These are phyloP conservation scores for Phyllosticta citrichinensis DNA, from an alignment of 2,329 filamentous ascomycete species.

Conservation along the genomic window DNA sequence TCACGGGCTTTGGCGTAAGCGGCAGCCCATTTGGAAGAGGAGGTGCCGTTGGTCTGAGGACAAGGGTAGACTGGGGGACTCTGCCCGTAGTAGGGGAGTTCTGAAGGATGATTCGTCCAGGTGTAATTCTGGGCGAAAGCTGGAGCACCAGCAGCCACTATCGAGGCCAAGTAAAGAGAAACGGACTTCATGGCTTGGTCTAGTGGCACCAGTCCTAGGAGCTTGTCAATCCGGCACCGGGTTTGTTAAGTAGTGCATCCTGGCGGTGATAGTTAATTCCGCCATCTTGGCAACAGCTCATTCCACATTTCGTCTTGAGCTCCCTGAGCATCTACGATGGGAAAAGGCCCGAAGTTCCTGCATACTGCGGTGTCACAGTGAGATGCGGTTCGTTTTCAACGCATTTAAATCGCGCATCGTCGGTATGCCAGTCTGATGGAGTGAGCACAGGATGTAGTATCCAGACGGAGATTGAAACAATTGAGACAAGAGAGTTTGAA, in stretches of 20 bases:
- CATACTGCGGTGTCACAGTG: background rate
- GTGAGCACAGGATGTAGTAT: background rate
- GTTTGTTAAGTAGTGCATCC: background rate
- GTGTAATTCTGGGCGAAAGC: conserved; percentile 8
- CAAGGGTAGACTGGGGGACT: conserved; percentile 23
- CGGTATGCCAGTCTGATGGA: background rate
- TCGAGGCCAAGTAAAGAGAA: background rate
- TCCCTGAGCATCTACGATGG: background rate
- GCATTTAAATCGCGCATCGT: background rate
- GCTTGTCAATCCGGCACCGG: background rate
- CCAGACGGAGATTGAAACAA: background rate
- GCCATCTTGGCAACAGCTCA: background rate
- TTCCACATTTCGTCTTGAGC: background rate
- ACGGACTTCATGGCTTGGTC: conserved; percentile 3
- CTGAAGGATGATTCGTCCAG: conserved; percentile 13
- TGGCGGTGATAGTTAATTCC: background rate
- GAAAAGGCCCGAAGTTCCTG: background rate
- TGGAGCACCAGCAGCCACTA: conserved; percentile 6
- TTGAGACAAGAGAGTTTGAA: background rate
- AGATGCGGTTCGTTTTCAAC: background rate
- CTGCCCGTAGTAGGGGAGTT: conserved; percentile 20
- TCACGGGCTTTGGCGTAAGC: conserved; percentile 27
- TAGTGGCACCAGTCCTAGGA: background rate
- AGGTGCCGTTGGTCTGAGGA: conserved; percentile 17
- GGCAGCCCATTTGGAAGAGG: conserved; percentile 16